These are phyloP conservation scores for Neoconidiobolus thromboides DNA, from an alignment of 371 early-diverging fungal genomes.

Conservation along the genomic window DNA sequence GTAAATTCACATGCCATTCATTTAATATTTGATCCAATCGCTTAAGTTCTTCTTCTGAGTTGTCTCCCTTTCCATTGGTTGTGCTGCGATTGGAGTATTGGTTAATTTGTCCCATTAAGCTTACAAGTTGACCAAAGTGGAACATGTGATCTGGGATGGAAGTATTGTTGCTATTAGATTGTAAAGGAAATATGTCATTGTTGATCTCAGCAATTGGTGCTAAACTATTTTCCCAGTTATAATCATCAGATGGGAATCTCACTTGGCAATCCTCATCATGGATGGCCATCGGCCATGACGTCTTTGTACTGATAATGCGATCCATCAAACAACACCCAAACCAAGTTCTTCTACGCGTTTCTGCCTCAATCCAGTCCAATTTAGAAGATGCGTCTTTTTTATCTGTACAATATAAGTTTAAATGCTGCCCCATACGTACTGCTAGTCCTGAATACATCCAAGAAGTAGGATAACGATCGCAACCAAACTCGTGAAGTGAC, in stretches of 20 bases:
- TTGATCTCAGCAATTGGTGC: not conserved
- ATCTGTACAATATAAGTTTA: conserved; percentile 23
- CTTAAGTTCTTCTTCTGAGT: not conserved
- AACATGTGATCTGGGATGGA: conserved; percentile 5
- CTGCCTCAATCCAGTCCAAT: conserved; percentile 9
- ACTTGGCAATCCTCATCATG: conserved; percentile 31
- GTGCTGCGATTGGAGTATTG: conserved; percentile 2
- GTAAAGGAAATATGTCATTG: not conserved
- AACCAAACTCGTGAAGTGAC: conserved; percentile 35
- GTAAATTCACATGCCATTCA: not conserved
- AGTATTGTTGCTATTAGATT: not conserved
- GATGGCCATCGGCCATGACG: conserved; percentile 13
- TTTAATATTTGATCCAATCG: not conserved
- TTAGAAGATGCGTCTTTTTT: conserved; percentile 15
- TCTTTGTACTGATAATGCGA: conserved; percentile 4
- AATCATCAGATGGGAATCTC: conserved; percentile 27
- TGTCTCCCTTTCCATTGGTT: not conserved
- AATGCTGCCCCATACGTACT: conserved; percentile 18
- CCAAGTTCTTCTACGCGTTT: conserved; percentile 6
- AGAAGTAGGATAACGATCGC: conserved; percentile 31
- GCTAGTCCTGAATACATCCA: conserved; percentile 46
- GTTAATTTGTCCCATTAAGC: conserved; percentile 4
- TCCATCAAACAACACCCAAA: conserved; percentile 13
- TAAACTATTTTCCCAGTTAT: conserved; percentile 12
- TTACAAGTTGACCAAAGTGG: not conserved